Conservation (phyloP, 1,284 basidiomycete species). For the Ceratobasidium sp. region DNA sequence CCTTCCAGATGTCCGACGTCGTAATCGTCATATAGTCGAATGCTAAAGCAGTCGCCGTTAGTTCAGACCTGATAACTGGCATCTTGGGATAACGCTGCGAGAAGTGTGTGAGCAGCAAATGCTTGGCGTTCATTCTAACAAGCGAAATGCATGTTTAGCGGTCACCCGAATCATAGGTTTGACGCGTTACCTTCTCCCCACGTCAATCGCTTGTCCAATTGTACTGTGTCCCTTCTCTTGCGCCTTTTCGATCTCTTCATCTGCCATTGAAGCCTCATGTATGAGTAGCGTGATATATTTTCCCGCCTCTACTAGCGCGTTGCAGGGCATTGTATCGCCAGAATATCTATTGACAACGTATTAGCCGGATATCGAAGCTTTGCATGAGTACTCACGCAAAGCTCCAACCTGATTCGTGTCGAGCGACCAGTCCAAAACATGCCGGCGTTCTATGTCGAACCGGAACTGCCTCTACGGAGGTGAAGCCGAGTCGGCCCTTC, state of each 20-base stretch:
- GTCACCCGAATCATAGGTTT: background rate
- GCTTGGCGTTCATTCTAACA: slow-evolving; percentile 82
- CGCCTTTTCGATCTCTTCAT: slow-evolving; percentile 77
- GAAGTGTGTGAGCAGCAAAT: slow-evolving; percentile 93
- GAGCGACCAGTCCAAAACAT: slow-evolving; percentile 79
- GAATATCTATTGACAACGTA: slow-evolving; percentile 69
- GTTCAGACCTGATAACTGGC: slow-evolving; percentile 58
- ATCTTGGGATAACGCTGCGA: slow-evolving; percentile 94
- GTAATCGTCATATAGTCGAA: slow-evolving; percentile 42
- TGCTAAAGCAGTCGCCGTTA: slow-evolving; percentile 33
- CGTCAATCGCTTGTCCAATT: slow-evolving; percentile 85
- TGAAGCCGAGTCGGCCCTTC: slow-evolving; percentile 16
- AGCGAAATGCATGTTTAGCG: background rate
- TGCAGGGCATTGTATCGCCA: slow-evolving; percentile 87
- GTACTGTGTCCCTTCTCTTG: slow-evolving; percentile 88
- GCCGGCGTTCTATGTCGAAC: slow-evolving; percentile 69
- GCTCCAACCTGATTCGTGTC: slow-evolving; percentile 82
- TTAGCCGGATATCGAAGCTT: slow-evolving; percentile 33
- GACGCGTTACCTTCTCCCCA: slow-evolving; percentile 72
- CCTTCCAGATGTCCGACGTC: slow-evolving; percentile 37
- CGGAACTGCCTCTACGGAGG: slow-evolving; percentile 30
- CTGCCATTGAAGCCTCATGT: slow-evolving; percentile 93
- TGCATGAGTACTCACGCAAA: slow-evolving; percentile 71
- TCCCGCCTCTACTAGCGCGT: slow-evolving; percentile 76
- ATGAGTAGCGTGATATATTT: slow-evolving; percentile 83